A percentile compares a stretch with the other conserved stretches of the same genome.
These are phyloP conservation scores for Calonectria honghensis DNA, from an alignment of 2,329 filamentous ascomycete species.

Conservation along the genomic window DNA sequence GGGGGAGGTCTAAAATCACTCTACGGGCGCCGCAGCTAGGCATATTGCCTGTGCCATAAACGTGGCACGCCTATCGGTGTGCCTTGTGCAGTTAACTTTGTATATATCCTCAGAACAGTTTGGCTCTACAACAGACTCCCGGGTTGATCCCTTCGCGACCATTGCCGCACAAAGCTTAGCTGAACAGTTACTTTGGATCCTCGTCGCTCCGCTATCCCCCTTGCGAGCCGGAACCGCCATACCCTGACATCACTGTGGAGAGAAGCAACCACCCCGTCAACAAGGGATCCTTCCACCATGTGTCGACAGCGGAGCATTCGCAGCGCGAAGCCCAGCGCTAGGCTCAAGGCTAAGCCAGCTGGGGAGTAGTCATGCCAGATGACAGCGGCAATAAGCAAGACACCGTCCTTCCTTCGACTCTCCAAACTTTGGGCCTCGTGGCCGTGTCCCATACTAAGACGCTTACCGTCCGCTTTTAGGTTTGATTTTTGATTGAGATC, in stretches of 20 bases:
- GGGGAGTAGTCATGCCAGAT: slow-evolving; percentile 19
- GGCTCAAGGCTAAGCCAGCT: not conserved
- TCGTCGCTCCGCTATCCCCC: not conserved
- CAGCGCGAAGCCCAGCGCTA: not conserved
- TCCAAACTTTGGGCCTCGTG: not conserved
- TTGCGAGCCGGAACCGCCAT: not conserved
- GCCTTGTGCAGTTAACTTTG: slow-evolving; percentile 3
- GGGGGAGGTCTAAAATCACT: not conserved
- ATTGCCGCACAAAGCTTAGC: not conserved
- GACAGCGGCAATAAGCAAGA: slow-evolving; percentile 26
- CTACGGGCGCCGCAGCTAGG: not conserved
- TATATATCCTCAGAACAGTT: not conserved
- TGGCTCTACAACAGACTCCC: not conserved
- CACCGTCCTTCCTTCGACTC: not conserved
- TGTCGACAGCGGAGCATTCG: not conserved
- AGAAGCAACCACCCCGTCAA: not conserved
- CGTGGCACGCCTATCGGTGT: not conserved
- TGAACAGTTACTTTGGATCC: not conserved
- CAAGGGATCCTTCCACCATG: slow-evolving; percentile 18
- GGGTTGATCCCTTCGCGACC: slow-evolving; percentile 18
- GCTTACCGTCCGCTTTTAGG: not conserved
- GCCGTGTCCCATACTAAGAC: not conserved
- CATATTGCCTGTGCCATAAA: not conserved
- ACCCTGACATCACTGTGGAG: slow-evolving; percentile 26
- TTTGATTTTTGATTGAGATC: slow-evolving; percentile 1